These are phyloP conservation scores for Arthroderma uncinatum DNA, from an alignment of 2,329 filamentous ascomycete genomes.

Conservation along the genomic window DNA sequence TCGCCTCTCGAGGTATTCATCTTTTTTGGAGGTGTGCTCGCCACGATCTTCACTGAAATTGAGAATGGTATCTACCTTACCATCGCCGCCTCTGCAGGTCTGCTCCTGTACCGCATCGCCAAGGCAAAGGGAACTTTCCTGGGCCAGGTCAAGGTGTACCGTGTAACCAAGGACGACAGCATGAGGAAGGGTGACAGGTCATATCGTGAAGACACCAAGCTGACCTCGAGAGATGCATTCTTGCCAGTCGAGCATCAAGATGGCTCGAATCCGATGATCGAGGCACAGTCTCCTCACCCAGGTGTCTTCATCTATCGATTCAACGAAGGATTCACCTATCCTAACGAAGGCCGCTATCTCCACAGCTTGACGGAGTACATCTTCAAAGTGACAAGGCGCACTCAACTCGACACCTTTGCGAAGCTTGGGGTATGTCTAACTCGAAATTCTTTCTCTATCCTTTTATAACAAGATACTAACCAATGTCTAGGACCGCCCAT, in stretches of 20 bases:
- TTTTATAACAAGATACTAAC: not conserved
- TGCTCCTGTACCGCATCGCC: constrained; percentile 39
- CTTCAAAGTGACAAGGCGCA: constrained; percentile 38
- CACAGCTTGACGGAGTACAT: constrained; percentile 41
- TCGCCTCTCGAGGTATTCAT: constrained; percentile 44
- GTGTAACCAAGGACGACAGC: constrained; percentile 14
- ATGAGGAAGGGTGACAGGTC: constrained; percentile 10
- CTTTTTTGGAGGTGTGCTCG: constrained; percentile 52
- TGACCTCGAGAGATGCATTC: constrained; percentile 32
- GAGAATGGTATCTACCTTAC: constrained; percentile 44
- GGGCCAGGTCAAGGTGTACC: constrained; percentile 22
- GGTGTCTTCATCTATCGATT: constrained; percentile 48
- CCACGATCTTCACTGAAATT: constrained; percentile 42
- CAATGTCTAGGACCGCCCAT: constrained; percentile 36
- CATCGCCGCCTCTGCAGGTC: constrained; percentile 33
- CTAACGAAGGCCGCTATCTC: constrained; percentile 43
- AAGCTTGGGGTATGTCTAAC: constrained; percentile 11
- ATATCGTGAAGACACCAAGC: constrained; percentile 10
- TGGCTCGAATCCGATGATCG: constrained; percentile 40
- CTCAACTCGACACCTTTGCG: constrained; percentile 27
- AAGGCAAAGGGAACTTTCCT: constrained; percentile 41
- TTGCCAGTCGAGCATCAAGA: constrained; percentile 42
- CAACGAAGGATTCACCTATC: constrained; percentile 47
- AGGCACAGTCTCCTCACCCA: constrained; percentile 40
- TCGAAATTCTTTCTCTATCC: not conserved